Evolutionary conservation across 169 alveolate genomes (phyloP).

Genomic region (Plasmodium gonderi): DNA sequence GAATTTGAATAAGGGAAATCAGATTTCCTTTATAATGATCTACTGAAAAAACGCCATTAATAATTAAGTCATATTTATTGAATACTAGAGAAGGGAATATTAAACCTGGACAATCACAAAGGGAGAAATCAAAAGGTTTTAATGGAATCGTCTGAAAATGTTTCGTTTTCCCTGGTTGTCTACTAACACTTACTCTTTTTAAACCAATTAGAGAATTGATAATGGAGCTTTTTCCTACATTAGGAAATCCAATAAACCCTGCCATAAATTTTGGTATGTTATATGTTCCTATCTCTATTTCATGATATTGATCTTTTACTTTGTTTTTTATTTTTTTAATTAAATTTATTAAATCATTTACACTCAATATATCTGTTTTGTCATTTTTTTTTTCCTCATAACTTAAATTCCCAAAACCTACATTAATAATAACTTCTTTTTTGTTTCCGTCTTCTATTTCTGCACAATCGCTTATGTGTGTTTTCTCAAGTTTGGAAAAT

Average conservation of each 20-base stretch:
- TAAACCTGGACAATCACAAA: constrained; percentile 97
- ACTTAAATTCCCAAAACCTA: constrained; percentile 60
- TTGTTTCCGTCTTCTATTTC: not conserved
- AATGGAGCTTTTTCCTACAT: constrained; percentile 99
- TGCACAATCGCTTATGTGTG: too few relatives aligned
- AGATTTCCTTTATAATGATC: constrained; percentile 95
- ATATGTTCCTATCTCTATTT: constrained; percentile 45
- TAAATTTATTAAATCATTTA: constrained; percentile 75
- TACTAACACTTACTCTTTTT: constrained; percentile 96
- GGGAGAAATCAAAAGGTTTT: constrained; percentile 85
- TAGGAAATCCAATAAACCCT: constrained; percentile 99
- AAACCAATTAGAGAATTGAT: constrained; percentile 95
- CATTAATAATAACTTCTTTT: not conserved
- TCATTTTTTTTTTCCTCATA: constrained; percentile 66
- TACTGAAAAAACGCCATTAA: constrained; percentile 97
- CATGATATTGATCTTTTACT: constrained; percentile 36
- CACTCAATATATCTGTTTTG: constrained; percentile 76
- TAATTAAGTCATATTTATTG: constrained; percentile 96
- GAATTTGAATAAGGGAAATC: constrained; percentile 93
- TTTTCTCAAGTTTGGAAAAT: too few relatives aligned
- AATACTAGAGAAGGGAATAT: constrained; percentile 97
- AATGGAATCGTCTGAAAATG: constrained; percentile 95
- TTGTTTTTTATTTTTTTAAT: constrained; percentile 67
- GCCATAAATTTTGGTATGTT: constrained; percentile 83
- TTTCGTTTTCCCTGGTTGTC: constrained; percentile 98